Evolutionary conservation across 75 land plant species (phyloP), one percentile per base, ranked within the genome.

Genomic region (Isoetes taiwanensis): DNA sequence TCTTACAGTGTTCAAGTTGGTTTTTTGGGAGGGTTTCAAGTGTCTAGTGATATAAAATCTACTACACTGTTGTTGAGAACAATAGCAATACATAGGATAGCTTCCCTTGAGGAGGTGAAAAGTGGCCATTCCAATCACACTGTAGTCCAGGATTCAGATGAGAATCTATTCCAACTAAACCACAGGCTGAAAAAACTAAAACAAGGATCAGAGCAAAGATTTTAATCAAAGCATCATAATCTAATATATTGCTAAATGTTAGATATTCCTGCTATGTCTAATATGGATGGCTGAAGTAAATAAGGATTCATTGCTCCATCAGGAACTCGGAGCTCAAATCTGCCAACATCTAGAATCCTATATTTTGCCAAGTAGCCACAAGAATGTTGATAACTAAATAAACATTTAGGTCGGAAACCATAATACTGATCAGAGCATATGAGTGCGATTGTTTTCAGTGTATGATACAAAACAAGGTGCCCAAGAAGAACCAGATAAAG

Each of bases 301-400:
- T 46, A 46, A 6, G 50, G 50, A 46, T 46, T 46, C 8, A 46
- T 23, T 46, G 50, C 50, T 46, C 50, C 50, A 46, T 46, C 50
- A 6, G 50, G 21, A 4, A 46, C 25, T 3, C 50, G 50, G 16
- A 46, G 19, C n/a, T 46, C 50, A n/a, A 46, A 46, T 16, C 50
- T 5, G 25, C 50, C 50, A 46, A 6, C n/a, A n/a, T 6, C 50
- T 5, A 23, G 50, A 6, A 46, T 46, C 8, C 50, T 46, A n/a
- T n/a, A 19, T n/a, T n/a, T n/a, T n/a, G n/a, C n/a, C n/a, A 20
- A n/a, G n/a, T n/a, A n/a, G n/a, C n/a, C n/a, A n/a, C n/a, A n/a
- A n/a, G n/a, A n/a, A n/a, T n/a, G n/a, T n/a, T n/a, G n/a, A n/a
- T n/a, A n/a, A n/a, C n/a, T n/a, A 6, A 46, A 46, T 6, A 19